phyloP scores from a whole-genome alignment of 257 asterid species.

The Ilex aquifolium region DNA sequence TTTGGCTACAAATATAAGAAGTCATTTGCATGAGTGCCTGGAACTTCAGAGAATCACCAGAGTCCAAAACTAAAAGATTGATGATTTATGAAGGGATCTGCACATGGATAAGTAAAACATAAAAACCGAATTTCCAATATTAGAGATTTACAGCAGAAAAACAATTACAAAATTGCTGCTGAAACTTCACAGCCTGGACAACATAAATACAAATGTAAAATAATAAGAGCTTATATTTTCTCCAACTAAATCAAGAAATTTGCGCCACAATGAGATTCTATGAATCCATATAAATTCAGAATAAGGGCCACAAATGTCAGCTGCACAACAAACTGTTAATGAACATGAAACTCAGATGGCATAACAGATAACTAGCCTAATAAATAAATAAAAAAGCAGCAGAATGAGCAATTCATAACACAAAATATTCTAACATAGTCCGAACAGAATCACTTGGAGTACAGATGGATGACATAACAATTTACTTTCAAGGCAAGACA shows the following conservation, averaged over 20 bases:
- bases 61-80: constrained; percentile 84
- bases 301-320: neutral
- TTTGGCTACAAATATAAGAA: constrained; percentile 66
- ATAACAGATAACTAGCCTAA: too few species aligned
- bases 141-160: constrained; percentile 20
- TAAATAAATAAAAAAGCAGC: too few species aligned
- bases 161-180: constrained; percentile 14
- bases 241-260: neutral
- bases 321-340: neutral
- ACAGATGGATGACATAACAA: too few species aligned
- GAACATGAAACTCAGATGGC: neutral
- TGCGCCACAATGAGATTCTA: neutral
- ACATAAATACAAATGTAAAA: neutral
- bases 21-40: constrained; percentile 70
- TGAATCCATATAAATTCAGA: neutral
- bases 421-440: too few species aligned
- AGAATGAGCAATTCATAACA: too few species aligned
- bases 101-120: constrained; percentile 58
- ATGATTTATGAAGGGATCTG: constrained; percentile 86
- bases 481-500: too few species aligned
- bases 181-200: constrained; percentile 5
- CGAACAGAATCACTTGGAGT: too few species aligned
- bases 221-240: neutral
- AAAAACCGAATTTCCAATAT: constrained; percentile 34
- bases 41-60: constrained; percentile 96